Percentiles rank a stretch among this genome's conserved stretches.
Evolutionary conservation across 495 filamentous ascomycete genomes (phyloP).

Genomic region (Elasticomyces elasticus): DNA sequence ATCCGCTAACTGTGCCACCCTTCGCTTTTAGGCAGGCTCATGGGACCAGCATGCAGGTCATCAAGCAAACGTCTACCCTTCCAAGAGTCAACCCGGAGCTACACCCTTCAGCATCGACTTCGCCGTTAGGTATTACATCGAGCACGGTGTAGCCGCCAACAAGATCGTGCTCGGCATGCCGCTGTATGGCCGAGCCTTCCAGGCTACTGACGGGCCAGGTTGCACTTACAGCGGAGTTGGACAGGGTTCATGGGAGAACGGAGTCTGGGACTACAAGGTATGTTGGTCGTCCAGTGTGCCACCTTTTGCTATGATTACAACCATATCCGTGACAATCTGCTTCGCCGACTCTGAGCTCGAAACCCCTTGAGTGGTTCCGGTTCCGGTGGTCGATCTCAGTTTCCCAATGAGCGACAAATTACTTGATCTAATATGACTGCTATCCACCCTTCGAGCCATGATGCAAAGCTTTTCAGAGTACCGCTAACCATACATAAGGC

Average conservation of each 20-base stretch:
- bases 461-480: not conserved
- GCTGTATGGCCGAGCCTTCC: constrained; percentile 75
- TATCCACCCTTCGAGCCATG: not conserved
- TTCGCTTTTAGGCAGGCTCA: no score
- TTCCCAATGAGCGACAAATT: constrained; percentile 6
- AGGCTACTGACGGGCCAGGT: constrained; percentile 60
- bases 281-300: not conserved
- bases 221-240: constrained; percentile 58
- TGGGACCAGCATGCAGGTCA: constrained; percentile 64
- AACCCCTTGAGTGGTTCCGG: constrained; percentile 1
- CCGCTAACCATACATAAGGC: not conserved
- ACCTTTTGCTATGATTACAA: constrained; percentile 4
- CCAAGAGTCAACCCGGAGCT: constrained; percentile 38
- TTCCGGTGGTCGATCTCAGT: not conserved
- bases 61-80: constrained; percentile 62
- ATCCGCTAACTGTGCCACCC: no score
- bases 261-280: constrained; percentile 63
- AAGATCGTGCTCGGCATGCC: constrained; percentile 78
- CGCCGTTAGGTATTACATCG: constrained; percentile 58
- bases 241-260: constrained; percentile 55
- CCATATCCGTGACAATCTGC: not conserved
- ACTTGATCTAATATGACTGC: constrained; percentile 26
- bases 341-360: not conserved
- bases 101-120: constrained; percentile 63
- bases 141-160: constrained; percentile 45